phyloP scores from a whole-genome alignment of 2,329 filamentous ascomycete genomes.

The Alternaria gansuensis region DNA sequence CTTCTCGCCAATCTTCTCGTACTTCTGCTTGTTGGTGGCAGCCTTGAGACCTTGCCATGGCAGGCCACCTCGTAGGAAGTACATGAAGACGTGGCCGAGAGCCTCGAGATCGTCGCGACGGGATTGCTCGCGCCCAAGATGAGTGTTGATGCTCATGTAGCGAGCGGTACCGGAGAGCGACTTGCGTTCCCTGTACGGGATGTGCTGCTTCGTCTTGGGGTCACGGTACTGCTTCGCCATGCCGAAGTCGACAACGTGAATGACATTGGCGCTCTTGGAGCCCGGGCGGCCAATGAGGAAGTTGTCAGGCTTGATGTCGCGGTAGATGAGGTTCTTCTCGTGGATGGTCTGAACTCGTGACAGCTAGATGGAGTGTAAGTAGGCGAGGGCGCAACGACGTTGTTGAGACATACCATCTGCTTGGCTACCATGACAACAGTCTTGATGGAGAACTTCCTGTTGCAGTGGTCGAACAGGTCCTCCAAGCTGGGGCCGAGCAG shows the following conservation, averaged over 20 bases:
- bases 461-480: slow-evolving; percentile 97
- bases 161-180: slow-evolving; percentile 94
- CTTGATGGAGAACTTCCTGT: slow-evolving; percentile 93
- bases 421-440: slow-evolving; percentile 99
- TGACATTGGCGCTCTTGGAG: slow-evolving; percentile 95
- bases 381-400: neutral
- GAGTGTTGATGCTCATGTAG: slow-evolving; percentile 99
- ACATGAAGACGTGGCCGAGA: slow-evolving; percentile 74
- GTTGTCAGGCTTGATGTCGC: slow-evolving; percentile 99
- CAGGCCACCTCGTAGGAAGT: slow-evolving; percentile 71
- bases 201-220: slow-evolving; percentile 98
- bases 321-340: slow-evolving; percentile 99
- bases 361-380: slow-evolving; percentile 63
- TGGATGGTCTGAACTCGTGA: slow-evolving; percentile 94
- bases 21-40: slow-evolving; percentile 90
- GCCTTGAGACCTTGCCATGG: slow-evolving; percentile 75
- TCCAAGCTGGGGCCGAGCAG: slow-evolving; percentile 93
- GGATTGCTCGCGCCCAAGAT: slow-evolving; percentile 94
- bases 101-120: slow-evolving; percentile 95
- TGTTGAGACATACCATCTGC: slow-evolving; percentile 79
- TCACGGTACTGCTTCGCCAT: slow-evolving; percentile 99
- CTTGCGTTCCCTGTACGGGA: slow-evolving; percentile 96
- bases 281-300: slow-evolving; percentile 93
- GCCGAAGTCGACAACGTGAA: slow-evolving; percentile 98
- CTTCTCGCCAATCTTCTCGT: slow-evolving; percentile 99